Evolutionary conservation across 371 early-diverging fungal genomes (phyloP), one percentile per base, ranked within the genome.

Genomic region (Dichotomocladium elegans): DNA sequence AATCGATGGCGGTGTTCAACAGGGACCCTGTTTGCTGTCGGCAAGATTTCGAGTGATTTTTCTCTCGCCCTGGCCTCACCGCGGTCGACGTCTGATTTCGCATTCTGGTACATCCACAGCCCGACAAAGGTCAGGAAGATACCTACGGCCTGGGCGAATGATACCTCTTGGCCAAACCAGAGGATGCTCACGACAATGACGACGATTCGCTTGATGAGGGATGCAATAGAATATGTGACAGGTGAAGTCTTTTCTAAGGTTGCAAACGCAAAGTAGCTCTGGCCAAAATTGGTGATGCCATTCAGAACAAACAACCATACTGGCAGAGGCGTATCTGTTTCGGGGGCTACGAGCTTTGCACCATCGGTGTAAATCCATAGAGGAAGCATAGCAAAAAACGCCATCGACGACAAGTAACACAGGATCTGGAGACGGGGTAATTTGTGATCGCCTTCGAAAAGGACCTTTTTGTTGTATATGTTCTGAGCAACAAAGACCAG

Each of bases 161-260:
- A 69, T 3, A 91, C 80, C 7, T 77, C 71, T 58, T 94, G 91
- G 26, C 85, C 85, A 68, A 92, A 92, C 80, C 89, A 95, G 9
- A 92, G 31, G 35, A 95, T 90, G 51, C 83, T 80, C 45, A 89
- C 87, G 30, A 84, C 83, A 63, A 95, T 94, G 31, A 95, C 94
- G 55, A 91, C 81, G 42, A 95, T 90, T 25, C 95, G 83, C 72
- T 95, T 95, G 52, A 92, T 68, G 48, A 95, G 76, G 10, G 89
- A 87, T 7, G 90, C 86, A 52, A 95, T 90, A 10, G 90, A 88
- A 66, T 92, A 95, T 1, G 94, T 91, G 34, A 95, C 91, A 2
- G 94, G 90, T 2, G 88, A 86, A 9, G 91, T 88, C 42, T 86
- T 64, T 4, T 82, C 70, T 30, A 94, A 72, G 14, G 94, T 79